Conservation (phyloP, 169 alveolate genomes). For the Pseudocohnilembus persalinus region DNA sequence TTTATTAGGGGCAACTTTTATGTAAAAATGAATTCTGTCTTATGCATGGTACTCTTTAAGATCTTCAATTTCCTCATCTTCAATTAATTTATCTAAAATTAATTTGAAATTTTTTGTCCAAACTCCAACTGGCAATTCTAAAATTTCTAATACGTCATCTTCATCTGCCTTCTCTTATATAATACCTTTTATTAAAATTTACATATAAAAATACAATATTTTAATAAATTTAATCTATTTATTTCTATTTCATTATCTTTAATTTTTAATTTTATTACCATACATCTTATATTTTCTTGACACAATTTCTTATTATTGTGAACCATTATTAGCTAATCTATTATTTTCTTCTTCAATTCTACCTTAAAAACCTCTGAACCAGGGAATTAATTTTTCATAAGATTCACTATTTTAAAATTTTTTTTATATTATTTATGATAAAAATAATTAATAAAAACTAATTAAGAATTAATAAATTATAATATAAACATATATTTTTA, state of each 20-base stretch:
- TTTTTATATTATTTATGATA: too few species aligned
- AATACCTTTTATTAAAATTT: background rate
- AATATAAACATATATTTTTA: conserved; percentile 41
- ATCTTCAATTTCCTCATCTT: conserved; percentile 49
- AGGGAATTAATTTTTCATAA: too few species aligned
- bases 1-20: conserved; percentile 9
- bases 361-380: conserved; percentile 98
- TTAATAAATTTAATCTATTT: too few species aligned
- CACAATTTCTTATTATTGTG: background rate
- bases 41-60: conserved; percentile 67
- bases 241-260: background rate
- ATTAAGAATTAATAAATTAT: too few species aligned
- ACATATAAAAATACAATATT: too few species aligned
- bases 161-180: conserved; percentile 42
- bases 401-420: too few species aligned
- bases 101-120: conserved; percentile 98
- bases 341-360: conserved; percentile 84
- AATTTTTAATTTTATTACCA: conserved; percentile 37
- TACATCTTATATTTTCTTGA: conserved; percentile 29
- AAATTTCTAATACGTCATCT: conserved; percentile 79
- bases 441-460: background rate
- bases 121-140: conserved; percentile 97
- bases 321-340: conserved; percentile 45
- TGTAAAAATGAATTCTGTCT: conserved; percentile 55
- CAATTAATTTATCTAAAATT: conserved; percentile 49